These are phyloP conservation scores for Eragrostis nindensis DNA, from an alignment of 176 grass and related monocot species.

Conservation along the genomic window DNA sequence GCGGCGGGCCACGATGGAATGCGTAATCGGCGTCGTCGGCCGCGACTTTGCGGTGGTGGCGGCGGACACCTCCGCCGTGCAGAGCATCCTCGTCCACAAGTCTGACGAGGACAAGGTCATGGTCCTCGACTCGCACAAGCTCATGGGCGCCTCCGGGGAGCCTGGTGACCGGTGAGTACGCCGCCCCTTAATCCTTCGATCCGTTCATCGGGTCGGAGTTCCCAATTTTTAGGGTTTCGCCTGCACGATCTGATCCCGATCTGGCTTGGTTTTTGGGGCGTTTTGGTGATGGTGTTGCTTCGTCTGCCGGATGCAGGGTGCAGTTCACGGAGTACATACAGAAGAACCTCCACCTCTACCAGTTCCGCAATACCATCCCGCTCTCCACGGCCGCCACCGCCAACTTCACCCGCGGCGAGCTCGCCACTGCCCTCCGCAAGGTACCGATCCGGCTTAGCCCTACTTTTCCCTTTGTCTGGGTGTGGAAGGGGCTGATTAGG, in stretches of 20 bases:
- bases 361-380: conserved; percentile 93
- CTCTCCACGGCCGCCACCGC: conserved; percentile 88
- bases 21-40: conserved; percentile 81
- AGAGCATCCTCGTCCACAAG: conserved; percentile 79
- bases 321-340: conserved; percentile 99
- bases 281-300: background rate
- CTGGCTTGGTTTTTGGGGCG: background rate
- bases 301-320: conserved; percentile 50
- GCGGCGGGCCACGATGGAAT: conserved; percentile 61
- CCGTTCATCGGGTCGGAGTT: background rate
- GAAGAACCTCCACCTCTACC: conserved; percentile 97
- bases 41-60: conserved; percentile 85
- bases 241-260: conserved; percentile 42
- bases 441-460: conserved; percentile 23
- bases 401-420: conserved; percentile 97
- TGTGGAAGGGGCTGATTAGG: background rate
- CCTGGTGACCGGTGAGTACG: conserved; percentile 73
- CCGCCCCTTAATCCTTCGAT: background rate
- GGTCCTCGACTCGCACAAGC: conserved; percentile 96
- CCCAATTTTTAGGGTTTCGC: conserved; percentile 10
- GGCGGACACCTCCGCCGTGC: conserved; percentile 87
- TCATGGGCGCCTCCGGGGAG: conserved; percentile 97
- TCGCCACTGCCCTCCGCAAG: conserved; percentile 90
- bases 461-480: background rate
- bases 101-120: conserved; percentile 98